These are phyloP conservation scores for Tuber brumale DNA, from an alignment of 495 filamentous ascomycete genomes.

Conservation along the genomic window DNA sequence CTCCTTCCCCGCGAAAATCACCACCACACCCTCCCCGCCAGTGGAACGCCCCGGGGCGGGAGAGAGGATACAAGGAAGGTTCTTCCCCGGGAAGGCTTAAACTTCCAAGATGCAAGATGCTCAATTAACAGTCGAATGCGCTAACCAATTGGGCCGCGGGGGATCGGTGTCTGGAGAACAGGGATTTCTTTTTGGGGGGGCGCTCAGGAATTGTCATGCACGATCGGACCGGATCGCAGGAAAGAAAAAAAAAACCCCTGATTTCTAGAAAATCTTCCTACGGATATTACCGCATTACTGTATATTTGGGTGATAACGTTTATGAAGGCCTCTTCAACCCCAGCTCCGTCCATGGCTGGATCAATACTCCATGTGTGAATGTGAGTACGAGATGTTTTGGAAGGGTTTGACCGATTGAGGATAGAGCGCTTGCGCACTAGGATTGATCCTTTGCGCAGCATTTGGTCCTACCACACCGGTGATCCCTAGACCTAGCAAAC, in stretches of 20 bases:
- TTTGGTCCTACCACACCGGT: not conserved
- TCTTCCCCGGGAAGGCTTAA: slow-evolving; percentile 46
- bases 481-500: not conserved
- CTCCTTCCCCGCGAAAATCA: not conserved
- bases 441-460: not conserved
- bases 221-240: not conserved
- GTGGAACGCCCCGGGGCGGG: not conserved
- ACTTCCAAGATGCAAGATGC: slow-evolving; percentile 50
- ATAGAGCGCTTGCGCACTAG: not conserved
- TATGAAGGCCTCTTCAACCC: not conserved
- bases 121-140: slow-evolving; percentile 51
- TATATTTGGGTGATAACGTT: not conserved
- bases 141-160: slow-evolving; percentile 49
- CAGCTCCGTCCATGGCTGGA: not conserved
- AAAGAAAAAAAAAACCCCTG: not conserved
- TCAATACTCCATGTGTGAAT: not conserved
- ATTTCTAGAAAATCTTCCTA: not conserved
- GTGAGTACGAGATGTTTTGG: not conserved
- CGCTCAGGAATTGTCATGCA: not conserved
- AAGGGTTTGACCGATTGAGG: not conserved
- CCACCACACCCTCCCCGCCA: not conserved
- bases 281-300: not conserved
- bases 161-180: not conserved
- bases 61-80: not conserved
- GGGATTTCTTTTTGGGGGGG: not conserved